A percentile compares a stretch with the other conserved stretches of the same genome.
Evolutionary conservation across 2,329 filamentous ascomycete genomes (phyloP).

Genomic region (Drechslera avenae): DNA sequence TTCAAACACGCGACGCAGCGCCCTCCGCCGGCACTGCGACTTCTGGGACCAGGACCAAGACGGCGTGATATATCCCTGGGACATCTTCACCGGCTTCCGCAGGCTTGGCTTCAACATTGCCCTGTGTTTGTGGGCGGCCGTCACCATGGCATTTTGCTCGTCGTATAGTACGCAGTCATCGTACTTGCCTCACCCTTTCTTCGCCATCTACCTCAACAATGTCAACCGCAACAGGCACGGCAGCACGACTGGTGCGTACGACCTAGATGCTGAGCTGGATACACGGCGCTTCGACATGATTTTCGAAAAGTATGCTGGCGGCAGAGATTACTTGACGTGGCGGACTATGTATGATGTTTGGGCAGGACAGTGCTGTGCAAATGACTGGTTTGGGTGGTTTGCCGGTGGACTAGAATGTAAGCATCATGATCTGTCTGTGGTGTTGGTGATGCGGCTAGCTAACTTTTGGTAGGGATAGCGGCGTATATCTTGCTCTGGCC

Average conservation of each 20-base stretch:
- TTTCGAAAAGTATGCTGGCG: constrained; percentile 23
- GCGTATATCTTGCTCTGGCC: constrained; percentile 29
- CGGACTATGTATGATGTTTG: constrained; percentile 17
- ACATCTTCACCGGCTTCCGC: constrained; percentile 24
- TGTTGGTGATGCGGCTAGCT: background rate
- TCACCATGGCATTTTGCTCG: constrained; percentile 21
- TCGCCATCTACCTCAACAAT: constrained; percentile 25
- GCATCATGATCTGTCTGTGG: no score
- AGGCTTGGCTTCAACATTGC: constrained; percentile 19
- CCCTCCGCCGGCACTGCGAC: constrained; percentile 23
- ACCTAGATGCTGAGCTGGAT: constrained; percentile 22
- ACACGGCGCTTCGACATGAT: constrained; percentile 22
- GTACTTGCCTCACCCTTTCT: constrained; percentile 20
- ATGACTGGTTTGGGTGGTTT: constrained; percentile 27
- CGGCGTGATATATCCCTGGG: constrained; percentile 23
- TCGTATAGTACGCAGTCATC: constrained; percentile 21
- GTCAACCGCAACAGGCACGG: constrained; percentile 22
- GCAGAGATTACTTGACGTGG: constrained; percentile 17
- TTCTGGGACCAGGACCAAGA: constrained; percentile 25
- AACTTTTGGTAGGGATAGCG: constrained; percentile 19
- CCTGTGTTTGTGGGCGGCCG: constrained; percentile 24
- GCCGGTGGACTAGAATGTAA: constrained; percentile 26
- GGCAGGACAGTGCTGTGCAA: constrained; percentile 21
- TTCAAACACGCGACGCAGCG: constrained; percentile 13
- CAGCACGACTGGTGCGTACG: constrained; percentile 24